Conservation (phyloP, 305 asterid genomes). For the Fraxinus paxiana region DNA sequence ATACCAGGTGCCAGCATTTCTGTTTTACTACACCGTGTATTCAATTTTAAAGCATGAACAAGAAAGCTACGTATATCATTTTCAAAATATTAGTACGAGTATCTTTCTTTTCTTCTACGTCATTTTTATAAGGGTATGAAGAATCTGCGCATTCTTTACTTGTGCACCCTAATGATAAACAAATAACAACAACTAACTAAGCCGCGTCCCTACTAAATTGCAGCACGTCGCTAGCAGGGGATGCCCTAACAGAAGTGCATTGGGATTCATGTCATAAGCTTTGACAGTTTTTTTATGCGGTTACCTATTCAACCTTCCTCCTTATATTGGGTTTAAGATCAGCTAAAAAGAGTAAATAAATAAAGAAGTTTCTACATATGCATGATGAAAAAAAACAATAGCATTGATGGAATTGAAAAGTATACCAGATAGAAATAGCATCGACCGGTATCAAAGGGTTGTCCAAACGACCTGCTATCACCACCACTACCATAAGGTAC, state of each 20-base stretch:
- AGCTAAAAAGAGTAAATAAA: neutral
- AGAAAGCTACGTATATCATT: neutral
- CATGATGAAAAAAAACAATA: neutral
- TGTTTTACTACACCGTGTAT: neutral
- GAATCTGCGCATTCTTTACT: neutral
- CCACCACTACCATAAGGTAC: slow-evolving; percentile 66
- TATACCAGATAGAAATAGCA: slow-evolving; percentile 76
- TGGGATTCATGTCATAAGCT: neutral
- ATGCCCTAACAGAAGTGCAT: neutral
- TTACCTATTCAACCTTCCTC: neutral
- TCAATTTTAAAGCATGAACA: neutral
- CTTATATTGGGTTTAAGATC: neutral
- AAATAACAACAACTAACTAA: neutral
- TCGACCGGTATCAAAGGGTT: slow-evolving; percentile 71
- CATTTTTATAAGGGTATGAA: neutral
- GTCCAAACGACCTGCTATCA: slow-evolving; percentile 61
- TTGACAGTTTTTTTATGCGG: neutral
- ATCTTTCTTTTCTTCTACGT: neutral
- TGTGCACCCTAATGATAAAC: neutral
- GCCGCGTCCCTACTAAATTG: neutral
- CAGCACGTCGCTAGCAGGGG: neutral
- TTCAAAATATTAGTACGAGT: neutral
- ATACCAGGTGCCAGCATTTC: neutral
- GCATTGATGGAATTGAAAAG: neutral
- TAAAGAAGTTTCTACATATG: neutral